Conservation (phyloP, 1,284 basidiomycete genomes). For the Ustilago loliicola region DNA sequence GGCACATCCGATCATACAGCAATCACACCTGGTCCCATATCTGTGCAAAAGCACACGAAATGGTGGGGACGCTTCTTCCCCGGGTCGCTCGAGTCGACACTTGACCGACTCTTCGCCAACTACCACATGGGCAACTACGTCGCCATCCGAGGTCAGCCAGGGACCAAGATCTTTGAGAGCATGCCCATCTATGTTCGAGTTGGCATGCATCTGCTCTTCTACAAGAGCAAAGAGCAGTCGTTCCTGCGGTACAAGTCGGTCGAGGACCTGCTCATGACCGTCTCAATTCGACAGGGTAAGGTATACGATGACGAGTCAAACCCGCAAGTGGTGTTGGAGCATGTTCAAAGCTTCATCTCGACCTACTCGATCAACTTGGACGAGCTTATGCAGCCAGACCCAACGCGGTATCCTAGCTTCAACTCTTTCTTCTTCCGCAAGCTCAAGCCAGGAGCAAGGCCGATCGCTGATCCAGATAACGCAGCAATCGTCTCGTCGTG, state of each 20-base stretch:
- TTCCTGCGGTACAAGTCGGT: constrained; percentile 91
- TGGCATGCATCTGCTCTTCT: constrained; percentile 92
- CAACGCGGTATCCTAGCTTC: constrained; percentile 80
- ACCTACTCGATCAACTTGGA: constrained; percentile 89
- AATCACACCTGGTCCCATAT: constrained; percentile 39
- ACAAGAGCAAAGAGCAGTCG: constrained; percentile 91
- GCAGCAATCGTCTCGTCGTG: constrained; percentile 83
- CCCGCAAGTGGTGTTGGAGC: constrained; percentile 82
- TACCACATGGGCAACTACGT: constrained; percentile 64
- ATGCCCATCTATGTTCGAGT: constrained; percentile 94
- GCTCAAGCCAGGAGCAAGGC: constrained; percentile 85
- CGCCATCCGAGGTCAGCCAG: constrained; percentile 55
- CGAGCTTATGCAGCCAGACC: constrained; percentile 79
- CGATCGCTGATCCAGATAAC: constrained; percentile 80
- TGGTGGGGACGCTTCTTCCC: constrained; percentile 59
- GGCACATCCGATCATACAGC: constrained; percentile 37
- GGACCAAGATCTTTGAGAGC: constrained; percentile 58
- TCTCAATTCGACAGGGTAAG: constrained; percentile 56
- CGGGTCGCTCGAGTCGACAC: constrained; percentile 25
- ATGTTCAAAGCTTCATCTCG: constrained; percentile 88
- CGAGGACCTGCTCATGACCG: constrained; percentile 77
- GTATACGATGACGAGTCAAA: constrained; percentile 86
- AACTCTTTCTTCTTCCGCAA: constrained; percentile 95
- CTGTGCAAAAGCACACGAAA: constrained; percentile 27
- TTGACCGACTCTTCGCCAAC: constrained; percentile 56